Evolutionary conservation across 148 eudicot genomes (phyloP), one percentile per base, ranked within the genome.

Genomic region (Nepenthes mirabilis): DNA sequence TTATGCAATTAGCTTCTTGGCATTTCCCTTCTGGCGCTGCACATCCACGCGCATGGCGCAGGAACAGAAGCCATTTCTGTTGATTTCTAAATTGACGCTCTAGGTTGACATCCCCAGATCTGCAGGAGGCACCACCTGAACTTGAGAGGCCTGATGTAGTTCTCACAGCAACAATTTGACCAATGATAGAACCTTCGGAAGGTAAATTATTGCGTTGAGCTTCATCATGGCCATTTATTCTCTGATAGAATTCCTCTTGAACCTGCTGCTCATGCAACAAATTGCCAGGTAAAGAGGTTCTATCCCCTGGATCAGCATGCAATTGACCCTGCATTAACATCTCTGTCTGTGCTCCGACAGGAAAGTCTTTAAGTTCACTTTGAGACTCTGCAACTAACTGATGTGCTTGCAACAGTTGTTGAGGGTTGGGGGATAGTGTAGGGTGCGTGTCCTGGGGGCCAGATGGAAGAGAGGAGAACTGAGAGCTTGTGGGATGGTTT

Each of bases 1-100:
- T 61, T 32, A 74, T 61, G 73, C 97, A 91, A 72, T 76, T 57
- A 37, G 67, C 37, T 10, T 82, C 95, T 52, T 59, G 75, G 65
- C 97, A 91, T 65, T 85, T 85, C 60, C 97, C 95, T 56, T 73
- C 72, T 33, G 85, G 87, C 12, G 82, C 76, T 58, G 58, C 62
- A 67, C 97, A 91, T 55, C 74, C 56, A 37, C 97, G 90, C 60
- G 97, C 93, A 80, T 91, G 97, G 65, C 72, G 59, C 78, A 91
- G 61, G 68, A 91, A 81, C 67, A 91, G 69, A 61, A 91, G 74
- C 97, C 97, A 91, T 77, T 78, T 83, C 68, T 67, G 67, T 72
- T 88, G 97, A 68, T 83, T 82, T 69, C 32, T 74, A 64, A 60
- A 85, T 66, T 85, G 80, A 52, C 75, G 67, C 49, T 87, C 90